Conservation (phyloP, 2,329 filamentous ascomycete species). For the Penicillium griseofulvum region DNA sequence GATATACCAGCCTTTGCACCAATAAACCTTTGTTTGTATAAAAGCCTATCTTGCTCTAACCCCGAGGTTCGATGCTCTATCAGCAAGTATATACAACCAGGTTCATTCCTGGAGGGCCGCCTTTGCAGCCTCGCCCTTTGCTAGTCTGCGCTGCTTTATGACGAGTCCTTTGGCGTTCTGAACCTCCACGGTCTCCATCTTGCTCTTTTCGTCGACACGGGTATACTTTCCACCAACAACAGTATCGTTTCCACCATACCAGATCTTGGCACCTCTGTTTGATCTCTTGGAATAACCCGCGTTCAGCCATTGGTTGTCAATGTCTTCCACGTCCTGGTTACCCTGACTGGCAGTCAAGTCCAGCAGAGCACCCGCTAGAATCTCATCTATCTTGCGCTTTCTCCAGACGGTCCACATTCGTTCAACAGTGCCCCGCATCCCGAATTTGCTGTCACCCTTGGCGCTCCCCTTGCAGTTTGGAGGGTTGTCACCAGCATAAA, state of each 20-base stretch:
- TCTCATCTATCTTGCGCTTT: slow-evolving; percentile 82
- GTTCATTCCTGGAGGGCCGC: slow-evolving; percentile 6
- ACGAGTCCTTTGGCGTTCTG: slow-evolving; percentile 60
- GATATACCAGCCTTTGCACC: slow-evolving; percentile 18
- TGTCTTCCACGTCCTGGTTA: slow-evolving; percentile 29
- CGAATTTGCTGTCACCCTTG: slow-evolving; percentile 60
- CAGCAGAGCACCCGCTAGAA: slow-evolving; percentile 72
- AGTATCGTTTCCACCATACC: slow-evolving; percentile 57
- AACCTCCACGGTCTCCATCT: slow-evolving; percentile 59
- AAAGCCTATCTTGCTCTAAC: neutral
- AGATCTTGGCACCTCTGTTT: slow-evolving; percentile 51
- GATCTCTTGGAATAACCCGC: slow-evolving; percentile 24
- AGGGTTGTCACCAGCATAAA: slow-evolving; percentile 69
- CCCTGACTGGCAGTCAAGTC: slow-evolving; percentile 55
- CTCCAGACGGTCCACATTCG: slow-evolving; percentile 82
- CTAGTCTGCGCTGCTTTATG: slow-evolving; percentile 47
- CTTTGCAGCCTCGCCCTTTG: slow-evolving; percentile 24
- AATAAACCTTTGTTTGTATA: slow-evolving; percentile 2
- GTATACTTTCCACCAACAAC: slow-evolving; percentile 58
- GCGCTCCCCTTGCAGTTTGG: slow-evolving; percentile 38
- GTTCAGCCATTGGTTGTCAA: slow-evolving; percentile 23
- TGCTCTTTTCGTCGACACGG: slow-evolving; percentile 55
- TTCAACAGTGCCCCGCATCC: slow-evolving; percentile 65
- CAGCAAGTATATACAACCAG: slow-evolving; percentile 6
- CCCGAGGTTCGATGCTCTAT: neutral